A percentile compares a stretch with the other conserved stretches of the same genome.
phyloP scores from a whole-genome alignment of 306 rosid species.

The Rosa chinensis region DNA sequence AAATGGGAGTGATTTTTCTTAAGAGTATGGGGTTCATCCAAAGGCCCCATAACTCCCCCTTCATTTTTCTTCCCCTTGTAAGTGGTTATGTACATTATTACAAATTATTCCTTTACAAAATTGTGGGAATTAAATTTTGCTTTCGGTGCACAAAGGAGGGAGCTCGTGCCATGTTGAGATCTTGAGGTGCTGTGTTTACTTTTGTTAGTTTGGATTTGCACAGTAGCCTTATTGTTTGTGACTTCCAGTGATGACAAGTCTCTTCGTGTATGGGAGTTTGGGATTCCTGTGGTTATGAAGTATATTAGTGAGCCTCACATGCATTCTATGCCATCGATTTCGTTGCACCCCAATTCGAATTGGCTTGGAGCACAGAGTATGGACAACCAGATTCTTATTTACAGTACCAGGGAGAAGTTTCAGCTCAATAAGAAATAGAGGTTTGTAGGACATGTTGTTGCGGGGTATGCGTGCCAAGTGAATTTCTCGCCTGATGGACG shows the following conservation, averaged over 20 bases:
- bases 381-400: conserved; percentile 97
- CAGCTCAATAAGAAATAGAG: conserved; percentile 97
- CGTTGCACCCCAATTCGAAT: conserved; percentile 86
- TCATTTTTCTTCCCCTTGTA: conserved; percentile 26
- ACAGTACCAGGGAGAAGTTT: conserved; percentile 94
- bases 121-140: conserved; percentile 68
- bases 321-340: conserved; percentile 98
- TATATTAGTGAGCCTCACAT: conserved; percentile 98
- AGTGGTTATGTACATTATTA: conserved; percentile 71
- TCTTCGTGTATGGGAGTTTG: conserved; percentile 94
- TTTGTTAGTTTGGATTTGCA: conserved; percentile 35
- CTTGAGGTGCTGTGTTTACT: conserved; percentile 44
- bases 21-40: conserved; percentile 23
- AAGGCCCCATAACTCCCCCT: conserved; percentile 38
- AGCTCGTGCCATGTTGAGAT: conserved; percentile 47
- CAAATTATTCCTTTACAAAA: conserved; percentile 52
- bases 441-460: conserved; percentile 90
- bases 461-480: conserved; percentile 95
- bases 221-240: conserved; percentile 54
- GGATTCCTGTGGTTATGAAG: conserved; percentile 95
- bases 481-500: conserved; percentile 96
- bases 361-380: conserved; percentile 98
- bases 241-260: conserved; percentile 97
- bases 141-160: conserved; percentile 36
- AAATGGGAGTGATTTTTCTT: conserved; percentile 35